phyloP scores from a whole-genome alignment of 345 rosid species.

The Euphorbia peplus region DNA sequence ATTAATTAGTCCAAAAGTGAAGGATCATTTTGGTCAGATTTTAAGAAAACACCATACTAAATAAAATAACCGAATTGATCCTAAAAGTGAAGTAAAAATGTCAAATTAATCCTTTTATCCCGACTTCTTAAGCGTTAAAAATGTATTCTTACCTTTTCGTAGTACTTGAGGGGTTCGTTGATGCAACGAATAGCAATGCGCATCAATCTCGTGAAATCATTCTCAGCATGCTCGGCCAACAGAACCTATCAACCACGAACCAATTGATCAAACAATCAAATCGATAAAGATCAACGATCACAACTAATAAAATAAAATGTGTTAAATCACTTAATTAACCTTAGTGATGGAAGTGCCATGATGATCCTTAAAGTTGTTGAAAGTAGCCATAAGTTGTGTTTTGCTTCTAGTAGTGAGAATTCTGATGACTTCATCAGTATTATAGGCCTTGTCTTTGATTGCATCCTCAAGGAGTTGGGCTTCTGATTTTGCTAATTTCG shows the following conservation, averaged over 20 bases:
- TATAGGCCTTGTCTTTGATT: slow-evolving; percentile 37
- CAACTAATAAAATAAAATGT: too few relatives aligned
- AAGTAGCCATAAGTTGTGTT: slow-evolving; percentile 54
- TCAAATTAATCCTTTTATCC: too few relatives aligned
- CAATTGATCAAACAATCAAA: background rate
- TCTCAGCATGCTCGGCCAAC: slow-evolving; percentile 14
- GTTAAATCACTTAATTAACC: slow-evolving; percentile 20
- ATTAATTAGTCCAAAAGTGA: background rate
- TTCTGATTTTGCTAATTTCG: slow-evolving; percentile 41
- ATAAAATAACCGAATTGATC: too few relatives aligned
- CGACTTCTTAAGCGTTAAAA: too few relatives aligned
- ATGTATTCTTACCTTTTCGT: slow-evolving; percentile 19
- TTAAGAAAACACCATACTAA: too few relatives aligned
- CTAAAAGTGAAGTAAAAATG: too few relatives aligned
- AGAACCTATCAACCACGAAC: background rate
- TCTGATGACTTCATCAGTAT: slow-evolving; percentile 56
- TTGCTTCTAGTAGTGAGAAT: slow-evolving; percentile 62
- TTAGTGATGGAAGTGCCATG: slow-evolving; percentile 49
- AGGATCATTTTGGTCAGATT: too few relatives aligned
- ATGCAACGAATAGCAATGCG: slow-evolving; percentile 23
- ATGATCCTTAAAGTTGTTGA: slow-evolving; percentile 52
- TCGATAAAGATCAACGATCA: too few relatives aligned
- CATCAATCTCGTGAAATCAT: slow-evolving; percentile 21
- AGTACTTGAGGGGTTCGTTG: slow-evolving; percentile 23
- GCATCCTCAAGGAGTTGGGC: slow-evolving; percentile 49